Evolutionary conservation across 1,284 basidiomycete genomes (phyloP).

Genomic region (Grifola frondosa): DNA sequence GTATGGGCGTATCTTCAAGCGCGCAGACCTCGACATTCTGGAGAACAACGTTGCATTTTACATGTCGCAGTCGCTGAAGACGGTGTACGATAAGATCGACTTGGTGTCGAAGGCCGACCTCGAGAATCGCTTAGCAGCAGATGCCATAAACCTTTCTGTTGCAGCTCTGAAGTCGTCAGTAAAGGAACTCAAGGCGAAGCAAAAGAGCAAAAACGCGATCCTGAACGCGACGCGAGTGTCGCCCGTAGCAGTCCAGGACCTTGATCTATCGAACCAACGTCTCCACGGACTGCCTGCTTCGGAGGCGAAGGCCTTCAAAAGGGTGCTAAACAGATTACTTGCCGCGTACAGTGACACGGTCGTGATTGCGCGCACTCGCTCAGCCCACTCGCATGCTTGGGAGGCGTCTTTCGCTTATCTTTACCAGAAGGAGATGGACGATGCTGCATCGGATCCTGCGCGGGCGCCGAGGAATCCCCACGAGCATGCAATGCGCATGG

Average conservation of each 20-base stretch:
- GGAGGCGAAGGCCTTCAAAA: conserved; percentile 39
- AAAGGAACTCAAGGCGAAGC: conserved; percentile 12
- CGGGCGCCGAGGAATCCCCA: conserved; percentile 39
- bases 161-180: conserved; percentile 8
- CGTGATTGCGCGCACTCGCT: conserved; percentile 41
- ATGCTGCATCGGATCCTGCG: conserved; percentile 32
- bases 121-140: neutral
- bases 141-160: neutral
- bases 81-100: conserved; percentile 28
- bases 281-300: conserved; percentile 33
- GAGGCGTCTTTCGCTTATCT: conserved; percentile 50
- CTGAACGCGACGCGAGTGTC: conserved; percentile 19
- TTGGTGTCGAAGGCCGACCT: conserved; percentile 6
- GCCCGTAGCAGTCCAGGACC: conserved; percentile 11
- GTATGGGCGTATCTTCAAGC: conserved; percentile 61
- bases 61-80: conserved; percentile 45
- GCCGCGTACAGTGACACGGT: conserved; percentile 37
- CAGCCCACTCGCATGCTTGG: conserved; percentile 52
- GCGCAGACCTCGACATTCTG: conserved; percentile 59
- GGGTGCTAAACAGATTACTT: conserved; percentile 31
- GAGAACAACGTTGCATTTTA: conserved; percentile 58
- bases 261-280: conserved; percentile 18
- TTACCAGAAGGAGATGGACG: conserved; percentile 47
- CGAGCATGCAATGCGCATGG: conserved; percentile 47
- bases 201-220: conserved; percentile 6